A percentile compares a stretch with the other conserved stretches of the same genome.
phyloP scores from a whole-genome alignment of 768 basidiomycete species.

The Phaffia tasmanica region DNA sequence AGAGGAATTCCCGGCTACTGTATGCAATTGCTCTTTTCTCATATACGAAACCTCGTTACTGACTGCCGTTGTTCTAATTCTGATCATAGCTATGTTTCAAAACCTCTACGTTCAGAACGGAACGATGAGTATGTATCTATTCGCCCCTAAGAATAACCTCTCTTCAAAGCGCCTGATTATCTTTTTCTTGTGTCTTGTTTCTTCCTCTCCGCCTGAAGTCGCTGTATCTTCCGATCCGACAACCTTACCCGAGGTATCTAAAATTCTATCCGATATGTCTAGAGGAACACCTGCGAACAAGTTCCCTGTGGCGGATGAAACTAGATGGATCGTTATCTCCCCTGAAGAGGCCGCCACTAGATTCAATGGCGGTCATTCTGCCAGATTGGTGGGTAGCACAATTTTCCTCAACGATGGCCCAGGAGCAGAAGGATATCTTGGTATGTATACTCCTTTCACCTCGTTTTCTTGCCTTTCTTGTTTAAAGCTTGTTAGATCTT shows the following conservation, averaged over 20 bases:
- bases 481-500: neutral
- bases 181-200: neutral
- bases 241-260: conserved; percentile 12
- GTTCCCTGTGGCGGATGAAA: conserved; percentile 24
- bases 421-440: conserved; percentile 24
- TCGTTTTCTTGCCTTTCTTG: neutral
- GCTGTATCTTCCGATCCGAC: conserved; percentile 21
- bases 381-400: conserved; percentile 15
- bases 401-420: conserved; percentile 27
- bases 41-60: neutral
- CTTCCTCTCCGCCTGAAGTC: conserved; percentile 5
- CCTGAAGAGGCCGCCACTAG: conserved; percentile 12
- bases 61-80: neutral
- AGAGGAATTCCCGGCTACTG: conserved; percentile 25
- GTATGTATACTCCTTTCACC: neutral
- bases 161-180: neutral
- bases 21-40: neutral
- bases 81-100: conserved; percentile 20
- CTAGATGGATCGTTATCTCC: conserved; percentile 21
- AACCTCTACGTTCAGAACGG: conserved; percentile 22
- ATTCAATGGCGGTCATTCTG: conserved; percentile 8
- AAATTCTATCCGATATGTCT: conserved; percentile 24
- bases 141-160: neutral
- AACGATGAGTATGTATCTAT: conserved; percentile 8
- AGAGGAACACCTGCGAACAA: conserved; percentile 12